These are phyloP conservation scores for Jackrogersella multiformis DNA, from an alignment of 495 filamentous ascomycete species.

Conservation along the genomic window DNA sequence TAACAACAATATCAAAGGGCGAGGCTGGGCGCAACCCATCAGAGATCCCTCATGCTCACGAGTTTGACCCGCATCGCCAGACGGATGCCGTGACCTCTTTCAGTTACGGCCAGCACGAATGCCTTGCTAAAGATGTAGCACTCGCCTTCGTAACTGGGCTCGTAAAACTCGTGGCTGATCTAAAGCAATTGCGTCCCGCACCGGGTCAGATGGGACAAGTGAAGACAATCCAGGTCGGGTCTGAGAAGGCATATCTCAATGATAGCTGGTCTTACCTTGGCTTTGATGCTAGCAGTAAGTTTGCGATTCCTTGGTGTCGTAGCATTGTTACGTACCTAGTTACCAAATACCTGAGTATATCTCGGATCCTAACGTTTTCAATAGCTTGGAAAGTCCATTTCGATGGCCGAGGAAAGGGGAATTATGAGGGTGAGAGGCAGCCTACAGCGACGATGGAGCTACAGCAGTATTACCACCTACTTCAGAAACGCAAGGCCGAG, in stretches of 20 bases:
- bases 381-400: conserved; percentile 40
- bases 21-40: conserved; percentile 42
- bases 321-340: background rate
- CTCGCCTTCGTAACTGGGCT: conserved; percentile 41
- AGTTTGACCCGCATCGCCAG: conserved; percentile 40
- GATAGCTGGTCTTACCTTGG: conserved; percentile 53
- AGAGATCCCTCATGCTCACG: conserved; percentile 32
- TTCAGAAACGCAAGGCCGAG: conserved; percentile 33
- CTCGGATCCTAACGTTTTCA: conserved; percentile 17
- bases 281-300: conserved; percentile 50
- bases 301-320: background rate
- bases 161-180: conserved; percentile 47
- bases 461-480: conserved; percentile 37
- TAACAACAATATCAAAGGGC: conserved; percentile 29
- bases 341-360: too few species aligned
- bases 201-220: conserved; percentile 50
- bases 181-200: conserved; percentile 50
- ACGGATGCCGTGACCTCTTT: conserved; percentile 30
- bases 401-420: conserved; percentile 28
- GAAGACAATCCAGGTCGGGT: conserved; percentile 47
- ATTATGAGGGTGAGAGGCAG: conserved; percentile 28
- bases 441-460: conserved; percentile 30
- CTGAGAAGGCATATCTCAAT: conserved; percentile 49
- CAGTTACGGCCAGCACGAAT: conserved; percentile 48
- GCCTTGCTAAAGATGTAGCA: conserved; percentile 43